Percentiles rank a stretch among this genome's conserved stretches.
These are phyloP conservation scores for Drosera capensis DNA, from an alignment of 148 eudicot genomes.

Conservation along the genomic window DNA sequence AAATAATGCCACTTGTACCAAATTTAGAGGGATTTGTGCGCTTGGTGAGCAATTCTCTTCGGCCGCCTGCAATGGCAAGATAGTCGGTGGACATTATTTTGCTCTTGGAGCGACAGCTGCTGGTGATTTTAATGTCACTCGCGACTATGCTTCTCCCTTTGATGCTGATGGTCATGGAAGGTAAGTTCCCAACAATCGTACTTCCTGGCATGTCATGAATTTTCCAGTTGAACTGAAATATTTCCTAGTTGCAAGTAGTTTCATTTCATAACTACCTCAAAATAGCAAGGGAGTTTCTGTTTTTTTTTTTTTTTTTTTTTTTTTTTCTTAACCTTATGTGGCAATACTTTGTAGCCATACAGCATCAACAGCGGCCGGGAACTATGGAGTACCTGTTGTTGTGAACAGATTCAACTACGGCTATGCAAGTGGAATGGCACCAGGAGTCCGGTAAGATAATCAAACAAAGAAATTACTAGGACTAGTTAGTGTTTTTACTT, in stretches of 20 bases:
- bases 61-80: constrained; percentile 48
- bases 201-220: constrained; percentile 3
- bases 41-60: constrained; percentile 33
- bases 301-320: too few relatives aligned
- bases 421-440: constrained; percentile 73
- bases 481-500: too few relatives aligned
- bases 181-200: constrained; percentile 20
- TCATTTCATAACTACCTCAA: too few relatives aligned
- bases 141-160: constrained; percentile 57
- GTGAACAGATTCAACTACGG: constrained; percentile 48
- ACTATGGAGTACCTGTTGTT: constrained; percentile 32
- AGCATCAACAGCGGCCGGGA: constrained; percentile 61
- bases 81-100: constrained; percentile 58
- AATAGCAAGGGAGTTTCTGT: too few relatives aligned
- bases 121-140: constrained; percentile 47
- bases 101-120: constrained; percentile 55
- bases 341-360: constrained; percentile 32
- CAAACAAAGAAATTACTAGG: not conserved
- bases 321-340: constrained; percentile 2
- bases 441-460: constrained; percentile 43
- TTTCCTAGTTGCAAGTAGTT: too few relatives aligned
- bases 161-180: constrained; percentile 84
- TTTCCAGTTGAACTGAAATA: too few relatives aligned
- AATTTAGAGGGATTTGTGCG: constrained; percentile 43
- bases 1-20: constrained; percentile 7